These are phyloP conservation scores for Aspergillus homomorphus DNA, from an alignment of 495 filamentous ascomycete genomes.

Conservation along the genomic window DNA sequence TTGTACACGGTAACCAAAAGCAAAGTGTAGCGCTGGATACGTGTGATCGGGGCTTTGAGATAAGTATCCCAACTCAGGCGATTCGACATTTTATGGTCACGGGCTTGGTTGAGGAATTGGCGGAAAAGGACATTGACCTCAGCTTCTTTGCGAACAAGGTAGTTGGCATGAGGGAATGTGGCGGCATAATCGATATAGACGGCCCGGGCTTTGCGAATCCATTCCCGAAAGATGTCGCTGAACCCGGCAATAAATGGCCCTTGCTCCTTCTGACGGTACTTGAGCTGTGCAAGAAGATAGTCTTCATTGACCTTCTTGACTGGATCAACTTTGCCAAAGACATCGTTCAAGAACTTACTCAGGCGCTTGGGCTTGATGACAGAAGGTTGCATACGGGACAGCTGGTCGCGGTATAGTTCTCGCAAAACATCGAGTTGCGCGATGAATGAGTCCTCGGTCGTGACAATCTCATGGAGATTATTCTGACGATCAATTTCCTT, in stretches of 20 bases:
- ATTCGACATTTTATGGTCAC: slow-evolving; percentile 75
- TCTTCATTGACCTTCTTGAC: slow-evolving; percentile 93
- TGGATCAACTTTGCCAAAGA: slow-evolving; percentile 87
- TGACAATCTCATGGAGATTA: slow-evolving; percentile 92
- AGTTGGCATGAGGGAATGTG: slow-evolving; percentile 78
- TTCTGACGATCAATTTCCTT: slow-evolving; percentile 95
- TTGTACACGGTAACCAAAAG: slow-evolving; percentile 80
- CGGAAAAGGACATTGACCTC: slow-evolving; percentile 83
- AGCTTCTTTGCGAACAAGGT: slow-evolving; percentile 78
- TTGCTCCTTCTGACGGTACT: slow-evolving; percentile 95
- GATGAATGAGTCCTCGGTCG: slow-evolving; percentile 88
- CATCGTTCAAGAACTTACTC: slow-evolving; percentile 72
- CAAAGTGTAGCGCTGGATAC: slow-evolving; percentile 87
- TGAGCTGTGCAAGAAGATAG: slow-evolving; percentile 88
- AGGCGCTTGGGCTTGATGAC: slow-evolving; percentile 75
- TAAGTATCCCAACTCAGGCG: slow-evolving; percentile 92
- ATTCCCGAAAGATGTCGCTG: slow-evolving; percentile 97
- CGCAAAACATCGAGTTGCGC: slow-evolving; percentile 80
- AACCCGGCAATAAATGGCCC: slow-evolving; percentile 92
- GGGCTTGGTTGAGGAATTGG: slow-evolving; percentile 75
- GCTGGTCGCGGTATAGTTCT: slow-evolving; percentile 79
- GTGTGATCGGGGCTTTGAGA: slow-evolving; percentile 87
- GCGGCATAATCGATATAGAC: slow-evolving; percentile 93
- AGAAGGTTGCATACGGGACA: slow-evolving; percentile 68
- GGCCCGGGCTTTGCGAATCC: slow-evolving; percentile 89